Conservation (phyloP, 2,329 filamentous ascomycete species). For the Curvularia eragrostidis region DNA sequence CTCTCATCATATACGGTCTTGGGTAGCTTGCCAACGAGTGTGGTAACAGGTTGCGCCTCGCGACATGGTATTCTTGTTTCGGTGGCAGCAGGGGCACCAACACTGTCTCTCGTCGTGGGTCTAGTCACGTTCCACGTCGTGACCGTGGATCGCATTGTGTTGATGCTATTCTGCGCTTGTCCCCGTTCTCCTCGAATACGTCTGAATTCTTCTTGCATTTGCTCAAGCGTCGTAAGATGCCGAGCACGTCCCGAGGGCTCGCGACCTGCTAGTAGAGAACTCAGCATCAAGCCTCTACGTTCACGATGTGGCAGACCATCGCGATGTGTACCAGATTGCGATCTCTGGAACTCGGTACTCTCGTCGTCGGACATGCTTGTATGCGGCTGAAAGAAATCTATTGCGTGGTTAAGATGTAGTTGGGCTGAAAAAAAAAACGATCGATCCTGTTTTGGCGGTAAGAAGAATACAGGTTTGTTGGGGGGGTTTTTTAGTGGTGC, state of each 20-base stretch:
- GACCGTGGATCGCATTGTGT: no score
- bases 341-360: neutral
- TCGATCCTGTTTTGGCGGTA: neutral
- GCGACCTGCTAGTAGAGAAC: no score
- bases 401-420: conserved; percentile 6
- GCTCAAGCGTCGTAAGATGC: no score
- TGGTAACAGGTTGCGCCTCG: conserved; percentile 15
- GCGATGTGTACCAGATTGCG: neutral
- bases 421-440: conserved; percentile 8
- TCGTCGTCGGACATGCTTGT: conserved; percentile 16
- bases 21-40: conserved; percentile 19
- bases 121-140: neutral
- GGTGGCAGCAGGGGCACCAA: neutral
- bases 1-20: conserved; percentile 27
- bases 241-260: no score
- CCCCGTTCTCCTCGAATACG: no score
- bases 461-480: neutral
- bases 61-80: no score
- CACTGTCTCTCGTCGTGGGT: neutral
- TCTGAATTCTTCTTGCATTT: no score
- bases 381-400: conserved; percentile 10
- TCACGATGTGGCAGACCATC: neutral
- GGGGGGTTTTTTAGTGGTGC: neutral
- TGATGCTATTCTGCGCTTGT: neutral
- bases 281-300: no score